Conservation (phyloP, 306 rosid species). For the Aeschynomene evenia region DNA sequence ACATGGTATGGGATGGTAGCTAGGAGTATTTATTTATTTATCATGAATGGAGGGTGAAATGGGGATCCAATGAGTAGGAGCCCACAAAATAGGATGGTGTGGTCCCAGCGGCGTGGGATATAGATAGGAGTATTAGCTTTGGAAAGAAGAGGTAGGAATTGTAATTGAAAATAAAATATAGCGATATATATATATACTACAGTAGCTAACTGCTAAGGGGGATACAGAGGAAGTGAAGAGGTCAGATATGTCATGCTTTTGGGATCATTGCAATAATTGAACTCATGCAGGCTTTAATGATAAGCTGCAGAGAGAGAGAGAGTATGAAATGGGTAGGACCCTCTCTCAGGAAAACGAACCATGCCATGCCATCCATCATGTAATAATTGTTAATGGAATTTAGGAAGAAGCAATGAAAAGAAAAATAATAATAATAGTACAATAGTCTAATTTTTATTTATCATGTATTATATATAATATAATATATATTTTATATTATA, state of each 20-base stretch:
- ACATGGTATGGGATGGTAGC: background rate
- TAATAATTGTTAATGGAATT: constrained; percentile 28
- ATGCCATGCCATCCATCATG: constrained; percentile 21
- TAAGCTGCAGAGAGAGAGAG: constrained; percentile 37
- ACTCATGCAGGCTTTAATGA: constrained; percentile 92
- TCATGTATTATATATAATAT: no score
- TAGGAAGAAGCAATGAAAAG: background rate
- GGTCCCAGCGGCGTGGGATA: constrained; percentile 63
- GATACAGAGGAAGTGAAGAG: constrained; percentile 50
- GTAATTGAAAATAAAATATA: constrained; percentile 36
- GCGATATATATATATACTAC: no score
- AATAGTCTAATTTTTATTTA: no score
- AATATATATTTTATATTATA: no score
- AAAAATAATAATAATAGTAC: no score
- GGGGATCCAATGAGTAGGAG: constrained; percentile 33
- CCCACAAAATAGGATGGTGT: constrained; percentile 18
- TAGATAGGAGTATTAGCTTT: no score
- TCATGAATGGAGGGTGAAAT: no score
- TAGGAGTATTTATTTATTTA: no score
- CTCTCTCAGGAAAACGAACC: constrained; percentile 20
- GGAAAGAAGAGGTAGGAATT: constrained; percentile 37
- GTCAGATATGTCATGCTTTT: constrained; percentile 81
- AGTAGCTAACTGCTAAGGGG: no score
- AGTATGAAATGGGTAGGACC: constrained; percentile 42
- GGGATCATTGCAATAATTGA: constrained; percentile 97